phyloP scores from a whole-genome alignment of 257 asterid species.

The Gentiana macrophylla region DNA sequence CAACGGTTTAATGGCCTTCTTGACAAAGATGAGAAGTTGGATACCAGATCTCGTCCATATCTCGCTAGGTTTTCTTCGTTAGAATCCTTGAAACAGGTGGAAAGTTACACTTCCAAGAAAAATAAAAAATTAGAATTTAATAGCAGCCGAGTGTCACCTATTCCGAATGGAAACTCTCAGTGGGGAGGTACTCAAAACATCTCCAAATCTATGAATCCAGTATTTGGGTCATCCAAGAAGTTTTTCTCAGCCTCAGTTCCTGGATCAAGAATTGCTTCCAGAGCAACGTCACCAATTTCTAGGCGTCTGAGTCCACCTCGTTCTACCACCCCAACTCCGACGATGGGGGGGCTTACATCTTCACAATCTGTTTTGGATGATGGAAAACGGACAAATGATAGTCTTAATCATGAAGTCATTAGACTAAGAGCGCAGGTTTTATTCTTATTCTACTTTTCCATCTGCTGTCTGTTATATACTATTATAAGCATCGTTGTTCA shows the following conservation, averaged over 20 bases:
- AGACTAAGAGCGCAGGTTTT: conserved; percentile 84
- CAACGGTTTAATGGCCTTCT: conserved; percentile 39
- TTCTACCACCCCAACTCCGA: conserved; percentile 96
- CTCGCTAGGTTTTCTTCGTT: conserved; percentile 74
- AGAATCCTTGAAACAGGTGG: conserved; percentile 82
- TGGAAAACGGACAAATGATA: conserved; percentile 48
- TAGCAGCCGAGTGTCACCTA: conserved; percentile 91
- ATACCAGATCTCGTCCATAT: conserved; percentile 53
- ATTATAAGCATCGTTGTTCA: no score
- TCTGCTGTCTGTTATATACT: conserved; percentile 1
- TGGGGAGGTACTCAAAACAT: conserved; percentile 78
- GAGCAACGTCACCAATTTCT: conserved; percentile 96
- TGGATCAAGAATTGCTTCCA: conserved; percentile 95
- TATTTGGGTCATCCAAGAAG: conserved; percentile 85
- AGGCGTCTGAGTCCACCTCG: conserved; percentile 96
- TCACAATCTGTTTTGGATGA: conserved; percentile 66
- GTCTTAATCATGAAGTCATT: conserved; percentile 70
- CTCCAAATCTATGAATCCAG: conserved; percentile 80
- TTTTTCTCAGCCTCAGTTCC: conserved; percentile 97
- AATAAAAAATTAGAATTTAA: conserved; percentile 76
- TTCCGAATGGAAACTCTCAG: conserved; percentile 84
- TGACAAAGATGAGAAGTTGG: conserved; percentile 68
- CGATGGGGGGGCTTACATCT: conserved; percentile 87
- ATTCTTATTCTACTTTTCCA: conserved; percentile 4
- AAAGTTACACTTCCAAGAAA: conserved; percentile 58